Conservation (phyloP, 495 filamentous ascomycete genomes). For the Neurospora discreta region DNA sequence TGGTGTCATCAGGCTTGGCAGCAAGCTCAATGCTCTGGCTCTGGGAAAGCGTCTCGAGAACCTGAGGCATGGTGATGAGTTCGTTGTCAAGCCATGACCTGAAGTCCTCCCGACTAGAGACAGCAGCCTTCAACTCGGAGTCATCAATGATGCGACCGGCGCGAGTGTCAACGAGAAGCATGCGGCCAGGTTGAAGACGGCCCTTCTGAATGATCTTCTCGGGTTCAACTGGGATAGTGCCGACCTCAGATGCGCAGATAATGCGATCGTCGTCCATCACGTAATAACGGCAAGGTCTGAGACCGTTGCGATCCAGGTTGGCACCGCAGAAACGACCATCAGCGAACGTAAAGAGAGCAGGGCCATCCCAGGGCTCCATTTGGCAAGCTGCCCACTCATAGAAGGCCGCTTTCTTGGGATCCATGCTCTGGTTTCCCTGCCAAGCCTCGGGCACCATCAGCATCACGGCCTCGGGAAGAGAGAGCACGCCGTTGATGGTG, state of each 20-base stretch:
- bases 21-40: constrained; percentile 44
- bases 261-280: constrained; percentile 97
- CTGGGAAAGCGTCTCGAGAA: constrained; percentile 46
- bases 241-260: constrained; percentile 96
- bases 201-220: constrained; percentile 91
- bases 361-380: constrained; percentile 99
- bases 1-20: constrained; percentile 55
- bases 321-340: constrained; percentile 97
- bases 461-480: constrained; percentile 96
- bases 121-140: constrained; percentile 80
- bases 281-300: constrained; percentile 96
- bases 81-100: constrained; percentile 79
- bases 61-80: constrained; percentile 66
- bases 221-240: constrained; percentile 84
- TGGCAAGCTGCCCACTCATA: constrained; percentile 99
- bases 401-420: constrained; percentile 92
- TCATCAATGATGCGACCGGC: constrained; percentile 96
- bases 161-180: constrained; percentile 93
- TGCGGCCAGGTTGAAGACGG: constrained; percentile 88
- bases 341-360: constrained; percentile 94
- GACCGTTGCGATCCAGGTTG: constrained; percentile 95
- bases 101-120: constrained; percentile 79
- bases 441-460: constrained; percentile 98
- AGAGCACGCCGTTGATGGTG: constrained; percentile 93
- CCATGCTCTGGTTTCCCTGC: constrained; percentile 90